Evolutionary conservation across 495 filamentous ascomycete genomes (phyloP).

Genomic region (Daldinia bambusicola): DNA sequence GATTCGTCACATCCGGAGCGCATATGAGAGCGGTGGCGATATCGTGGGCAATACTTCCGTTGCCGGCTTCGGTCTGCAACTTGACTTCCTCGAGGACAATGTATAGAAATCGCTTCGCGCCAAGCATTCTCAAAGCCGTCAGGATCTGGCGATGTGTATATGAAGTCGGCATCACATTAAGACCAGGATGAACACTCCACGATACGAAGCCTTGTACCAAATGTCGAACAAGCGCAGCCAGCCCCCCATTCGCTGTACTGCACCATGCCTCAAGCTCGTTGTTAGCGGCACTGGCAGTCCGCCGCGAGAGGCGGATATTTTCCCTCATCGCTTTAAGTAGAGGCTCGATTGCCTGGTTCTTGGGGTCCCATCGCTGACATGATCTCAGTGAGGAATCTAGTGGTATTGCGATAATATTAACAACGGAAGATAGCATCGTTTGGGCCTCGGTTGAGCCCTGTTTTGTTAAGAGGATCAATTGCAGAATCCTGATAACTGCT

Average conservation of each 20-base stretch:
- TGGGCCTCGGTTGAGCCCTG: slow-evolving; percentile 83
- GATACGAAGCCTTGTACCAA: slow-evolving; percentile 74
- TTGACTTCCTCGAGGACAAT: slow-evolving; percentile 78
- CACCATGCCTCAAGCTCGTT: slow-evolving; percentile 84
- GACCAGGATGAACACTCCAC: slow-evolving; percentile 74
- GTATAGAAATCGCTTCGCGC: slow-evolving; percentile 69
- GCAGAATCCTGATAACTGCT: slow-evolving; percentile 77
- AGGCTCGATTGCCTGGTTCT: slow-evolving; percentile 74
- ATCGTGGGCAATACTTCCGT: slow-evolving; percentile 75
- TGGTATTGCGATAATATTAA: slow-evolving; percentile 81
- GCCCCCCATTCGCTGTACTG: slow-evolving; percentile 66
- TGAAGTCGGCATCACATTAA: slow-evolving; percentile 72
- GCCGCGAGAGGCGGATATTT: slow-evolving; percentile 70
- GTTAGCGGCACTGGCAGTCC: slow-evolving; percentile 71
- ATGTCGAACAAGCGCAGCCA: slow-evolving; percentile 69
- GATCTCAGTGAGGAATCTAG: slow-evolving; percentile 80
- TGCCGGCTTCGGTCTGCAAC: slow-evolving; percentile 57
- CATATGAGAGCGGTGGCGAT: slow-evolving; percentile 78
- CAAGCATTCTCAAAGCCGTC: slow-evolving; percentile 72
- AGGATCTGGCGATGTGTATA: slow-evolving; percentile 85
- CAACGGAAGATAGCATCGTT: slow-evolving; percentile 81
- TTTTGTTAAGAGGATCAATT: slow-evolving; percentile 77
- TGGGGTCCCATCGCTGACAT: slow-evolving; percentile 74
- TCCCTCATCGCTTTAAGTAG: slow-evolving; percentile 75
- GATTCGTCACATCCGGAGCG: slow-evolving; percentile 66